Percentiles rank a stretch among this genome's conserved stretches.
These are phyloP conservation scores for Teratosphaeria pseudoeucalypti DNA, from an alignment of 2,329 filamentous ascomycete genomes.

Conservation along the genomic window DNA sequence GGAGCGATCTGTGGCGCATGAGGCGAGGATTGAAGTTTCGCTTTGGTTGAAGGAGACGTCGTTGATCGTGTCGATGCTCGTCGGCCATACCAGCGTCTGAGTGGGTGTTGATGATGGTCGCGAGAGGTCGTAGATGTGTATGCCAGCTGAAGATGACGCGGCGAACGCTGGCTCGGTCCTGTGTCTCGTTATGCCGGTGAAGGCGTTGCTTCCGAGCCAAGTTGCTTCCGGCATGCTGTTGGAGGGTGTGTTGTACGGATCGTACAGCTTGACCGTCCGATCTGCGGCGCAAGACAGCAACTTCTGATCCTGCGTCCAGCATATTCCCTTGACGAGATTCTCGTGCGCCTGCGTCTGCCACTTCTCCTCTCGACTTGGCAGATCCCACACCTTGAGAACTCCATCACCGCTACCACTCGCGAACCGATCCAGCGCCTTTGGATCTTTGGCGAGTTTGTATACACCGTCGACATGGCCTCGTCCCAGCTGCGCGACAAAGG, in stretches of 20 bases:
- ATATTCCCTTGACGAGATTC: conserved; percentile 83
- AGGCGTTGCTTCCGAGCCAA: conserved; percentile 73
- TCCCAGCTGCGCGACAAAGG: conserved; percentile 79
- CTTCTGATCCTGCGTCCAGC: conserved; percentile 78
- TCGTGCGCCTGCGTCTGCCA: conserved; percentile 79
- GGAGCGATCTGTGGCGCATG: conserved; percentile 73
- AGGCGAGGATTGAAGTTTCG: conserved; percentile 83
- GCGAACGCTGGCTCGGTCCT: conserved; percentile 70
- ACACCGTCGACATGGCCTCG: conserved; percentile 82
- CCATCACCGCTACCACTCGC: conserved; percentile 86
- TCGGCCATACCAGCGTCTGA: conserved; percentile 79
- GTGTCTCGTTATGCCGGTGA: conserved; percentile 77
- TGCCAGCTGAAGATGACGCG: conserved; percentile 58
- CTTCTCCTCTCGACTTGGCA: conserved; percentile 60
- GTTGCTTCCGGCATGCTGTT: conserved; percentile 66
- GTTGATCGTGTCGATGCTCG: conserved; percentile 79
- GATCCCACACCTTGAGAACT: conserved; percentile 86
- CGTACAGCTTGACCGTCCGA: conserved; percentile 78
- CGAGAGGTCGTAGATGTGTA: conserved; percentile 82
- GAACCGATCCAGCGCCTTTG: conserved; percentile 36
- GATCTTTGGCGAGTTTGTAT: conserved; percentile 40
- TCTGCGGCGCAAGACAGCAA: conserved; percentile 81
- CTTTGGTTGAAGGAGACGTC: conserved; percentile 83
- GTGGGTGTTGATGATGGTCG: conserved; percentile 66
- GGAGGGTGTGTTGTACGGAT: conserved; percentile 66